Conservation (phyloP, 139 green algal species). For the Chlamydomonas incerta region DNA sequence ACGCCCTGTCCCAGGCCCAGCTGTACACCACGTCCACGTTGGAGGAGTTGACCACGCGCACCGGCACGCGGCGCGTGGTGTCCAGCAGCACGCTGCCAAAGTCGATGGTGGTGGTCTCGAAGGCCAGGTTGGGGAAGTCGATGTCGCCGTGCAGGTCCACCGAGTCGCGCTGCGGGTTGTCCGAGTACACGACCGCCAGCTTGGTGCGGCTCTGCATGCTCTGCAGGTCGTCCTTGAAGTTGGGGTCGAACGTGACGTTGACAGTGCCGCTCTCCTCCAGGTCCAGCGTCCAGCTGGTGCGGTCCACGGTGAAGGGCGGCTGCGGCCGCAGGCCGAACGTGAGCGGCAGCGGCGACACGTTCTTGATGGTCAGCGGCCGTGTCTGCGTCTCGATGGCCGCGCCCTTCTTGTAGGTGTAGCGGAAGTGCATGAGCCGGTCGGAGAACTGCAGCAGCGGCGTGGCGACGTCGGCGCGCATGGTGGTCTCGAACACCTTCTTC, state of each 20-base stretch:
- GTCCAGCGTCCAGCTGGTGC: conserved; percentile 57
- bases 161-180: conserved; percentile 78
- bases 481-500: conserved; percentile 58
- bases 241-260: conserved; percentile 74
- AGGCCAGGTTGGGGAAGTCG: conserved; percentile 79
- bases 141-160: conserved; percentile 76
- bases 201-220: conserved; percentile 56
- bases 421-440: conserved; percentile 64
- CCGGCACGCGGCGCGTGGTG: conserved; percentile 64
- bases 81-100: conserved; percentile 84
- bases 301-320: conserved; percentile 76
- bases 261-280: conserved; percentile 65
- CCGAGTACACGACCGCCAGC: conserved; percentile 70
- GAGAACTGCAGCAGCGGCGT: conserved; percentile 79
- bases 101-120: conserved; percentile 60
- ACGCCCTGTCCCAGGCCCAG: conserved; percentile 71
- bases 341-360: conserved; percentile 77
- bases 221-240: conserved; percentile 53
- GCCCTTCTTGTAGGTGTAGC: conserved; percentile 67
- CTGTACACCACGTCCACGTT: conserved; percentile 63
- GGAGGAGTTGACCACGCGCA: conserved; percentile 75
- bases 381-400: conserved; percentile 40
- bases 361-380: conserved; percentile 57
- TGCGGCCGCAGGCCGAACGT: conserved; percentile 58
- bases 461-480: conserved; percentile 59